phyloP scores from a whole-genome alignment of 768 basidiomycete species.

The Lactarius vividus region DNA sequence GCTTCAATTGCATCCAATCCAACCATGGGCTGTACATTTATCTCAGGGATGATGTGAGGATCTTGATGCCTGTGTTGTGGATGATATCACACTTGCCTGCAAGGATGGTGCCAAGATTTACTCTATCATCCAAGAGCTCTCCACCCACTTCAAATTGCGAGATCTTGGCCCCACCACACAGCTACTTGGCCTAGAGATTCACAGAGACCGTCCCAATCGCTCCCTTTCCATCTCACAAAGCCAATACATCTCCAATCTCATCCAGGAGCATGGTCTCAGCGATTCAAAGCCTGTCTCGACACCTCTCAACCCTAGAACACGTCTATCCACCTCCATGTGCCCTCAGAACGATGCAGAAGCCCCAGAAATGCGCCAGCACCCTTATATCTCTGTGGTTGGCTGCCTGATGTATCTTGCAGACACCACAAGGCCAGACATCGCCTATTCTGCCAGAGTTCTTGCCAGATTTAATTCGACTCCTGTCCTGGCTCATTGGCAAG shows the following conservation, averaged over 20 bases:
- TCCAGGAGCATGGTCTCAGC: not conserved
- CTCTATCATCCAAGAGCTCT: not conserved
- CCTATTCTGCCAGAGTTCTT: too few species aligned
- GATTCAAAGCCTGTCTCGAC: constrained; percentile 5
- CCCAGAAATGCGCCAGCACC: not conserved
- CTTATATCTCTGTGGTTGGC: too few species aligned
- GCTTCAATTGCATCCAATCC: too few species aligned
- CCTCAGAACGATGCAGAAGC: constrained; percentile 2
- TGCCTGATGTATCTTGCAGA: too few species aligned
- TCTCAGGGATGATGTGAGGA: not conserved
- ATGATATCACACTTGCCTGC: not conserved
- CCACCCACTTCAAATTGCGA: constrained; percentile 5
- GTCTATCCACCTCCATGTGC: constrained; percentile 5
- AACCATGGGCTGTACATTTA: not conserved
- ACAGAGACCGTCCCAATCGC: not conserved
- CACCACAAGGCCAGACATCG: too few species aligned
- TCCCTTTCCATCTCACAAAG: constrained; percentile 1
- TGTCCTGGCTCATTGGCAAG: too few species aligned
- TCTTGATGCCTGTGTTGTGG: not conserved
- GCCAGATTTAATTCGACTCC: too few species aligned
- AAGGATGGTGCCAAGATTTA: constrained; percentile 1
- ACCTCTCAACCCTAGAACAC: constrained; percentile 12
- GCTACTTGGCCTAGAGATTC: not conserved
- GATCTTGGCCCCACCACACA: constrained; percentile 2
- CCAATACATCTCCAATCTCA: constrained; percentile 7